Conservation (phyloP, 225 moss, liverwort and hornwort species). For the Pleurozium schreberi region DNA sequence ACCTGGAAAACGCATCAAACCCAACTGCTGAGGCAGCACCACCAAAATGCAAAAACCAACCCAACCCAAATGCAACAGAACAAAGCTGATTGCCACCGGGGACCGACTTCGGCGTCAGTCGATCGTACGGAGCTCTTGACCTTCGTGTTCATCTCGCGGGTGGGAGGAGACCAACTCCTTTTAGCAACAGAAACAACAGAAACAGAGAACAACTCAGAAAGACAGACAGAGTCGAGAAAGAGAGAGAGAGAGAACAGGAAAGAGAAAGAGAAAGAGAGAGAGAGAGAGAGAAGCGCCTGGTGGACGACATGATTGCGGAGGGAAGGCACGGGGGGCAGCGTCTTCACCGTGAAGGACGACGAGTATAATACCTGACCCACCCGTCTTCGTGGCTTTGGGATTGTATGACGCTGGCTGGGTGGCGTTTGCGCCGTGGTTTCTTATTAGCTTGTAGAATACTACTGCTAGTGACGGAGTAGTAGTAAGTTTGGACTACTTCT, state of each 20-base stretch:
- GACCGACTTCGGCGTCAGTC: not conserved
- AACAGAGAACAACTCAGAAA: not conserved
- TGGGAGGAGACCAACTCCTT: not conserved
- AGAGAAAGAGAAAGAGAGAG: not conserved
- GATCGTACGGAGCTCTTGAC: not conserved
- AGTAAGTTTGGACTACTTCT: not conserved
- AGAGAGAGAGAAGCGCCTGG: not conserved
- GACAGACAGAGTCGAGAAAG: not conserved
- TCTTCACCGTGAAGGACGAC: not conserved
- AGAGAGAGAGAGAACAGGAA: not conserved
- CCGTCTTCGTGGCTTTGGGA: constrained; percentile 1
- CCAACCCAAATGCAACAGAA: not conserved
- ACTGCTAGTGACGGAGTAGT: not conserved
- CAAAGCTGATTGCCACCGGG: not conserved
- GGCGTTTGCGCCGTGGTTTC: not conserved
- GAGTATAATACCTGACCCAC: constrained; percentile 23
- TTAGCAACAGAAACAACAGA: not conserved
- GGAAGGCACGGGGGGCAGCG: constrained; percentile 12
- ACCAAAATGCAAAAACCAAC: not conserved
- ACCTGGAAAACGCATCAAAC: not conserved
- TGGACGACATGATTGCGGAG: constrained; percentile 16
- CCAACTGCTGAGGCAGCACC: not conserved
- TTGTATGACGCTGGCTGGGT: not conserved
- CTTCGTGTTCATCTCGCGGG: not conserved
- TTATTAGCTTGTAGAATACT: not conserved